Base-by-base conservation (phyloP, 768 basidiomycete species). In the Cubamyces sp. region DNA sequence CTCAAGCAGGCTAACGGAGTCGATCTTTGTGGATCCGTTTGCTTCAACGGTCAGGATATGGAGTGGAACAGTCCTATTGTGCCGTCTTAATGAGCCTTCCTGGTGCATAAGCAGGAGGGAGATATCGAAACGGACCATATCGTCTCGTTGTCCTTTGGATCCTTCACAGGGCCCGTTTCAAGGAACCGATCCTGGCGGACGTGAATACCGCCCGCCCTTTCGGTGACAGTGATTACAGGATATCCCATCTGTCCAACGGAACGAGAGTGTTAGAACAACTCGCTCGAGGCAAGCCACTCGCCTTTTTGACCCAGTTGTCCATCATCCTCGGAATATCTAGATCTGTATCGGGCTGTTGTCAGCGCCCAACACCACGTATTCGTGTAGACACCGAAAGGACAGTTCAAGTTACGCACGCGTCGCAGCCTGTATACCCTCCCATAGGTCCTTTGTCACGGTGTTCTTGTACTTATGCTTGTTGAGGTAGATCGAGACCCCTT, bases 181-280 rank as follows among this genome's bases (percentile, higher is more conserved):
- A 98, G 78, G 82, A 96, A 98, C 18, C 96, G 84, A 72, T 96
- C 91, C 75, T 98, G 96, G 37, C 87, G 86, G 54, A 98, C 80
- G 59, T 79, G 81, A 67, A 98, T 86, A 12, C 88, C 88, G 42
- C 81, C 83, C 0, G 78, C 72, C 11, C 79, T 82, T 74, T 97
- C 94, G 2, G 84, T 88, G 50, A 98, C 92, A 37, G 86, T 89
- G 54, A 98, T 73, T 21, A 98, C 87, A 2, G 96, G 96, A 80
- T 88, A 97, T 15, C 96, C 96, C 58, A 84, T 79, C 82, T 81
- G 9, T 21, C 8, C 16, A 6, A 43, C 16, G 16, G 16, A 16
- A 16, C 42, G 6, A 23, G n/a, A 23, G 5, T 8, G 11, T 6
- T 14, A 21, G 19, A 25, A 46, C 1, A 1, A 5, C 8, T 23